These are phyloP conservation scores for Pythium sp. DNA, from an alignment of 352 stramenopile genomes.

Conservation along the genomic window DNA sequence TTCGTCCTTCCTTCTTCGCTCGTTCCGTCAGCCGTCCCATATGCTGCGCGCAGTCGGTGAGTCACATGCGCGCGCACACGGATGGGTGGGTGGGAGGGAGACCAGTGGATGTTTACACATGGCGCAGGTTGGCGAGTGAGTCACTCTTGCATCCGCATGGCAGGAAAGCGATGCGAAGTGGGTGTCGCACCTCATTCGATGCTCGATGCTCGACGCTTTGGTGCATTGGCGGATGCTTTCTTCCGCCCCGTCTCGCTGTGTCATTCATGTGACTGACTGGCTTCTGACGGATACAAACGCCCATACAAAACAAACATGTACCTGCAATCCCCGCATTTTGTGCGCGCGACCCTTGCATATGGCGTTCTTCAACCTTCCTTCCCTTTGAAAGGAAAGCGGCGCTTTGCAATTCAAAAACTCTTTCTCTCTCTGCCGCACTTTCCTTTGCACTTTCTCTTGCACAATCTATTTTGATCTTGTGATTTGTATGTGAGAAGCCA, in stretches of 20 bases:
- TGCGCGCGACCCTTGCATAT: background rate
- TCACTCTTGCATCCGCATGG: background rate
- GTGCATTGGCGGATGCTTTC: background rate
- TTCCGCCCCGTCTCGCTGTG: background rate
- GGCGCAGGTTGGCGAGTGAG: background rate
- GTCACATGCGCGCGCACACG: too few relatives aligned
- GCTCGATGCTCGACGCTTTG: background rate
- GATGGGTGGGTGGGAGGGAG: background rate
- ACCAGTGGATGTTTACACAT: background rate
- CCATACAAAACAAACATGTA: background rate
- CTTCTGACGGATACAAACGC: background rate
- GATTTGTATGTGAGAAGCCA: background rate
- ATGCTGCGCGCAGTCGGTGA: background rate
- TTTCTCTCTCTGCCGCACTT: constrained; percentile 1
- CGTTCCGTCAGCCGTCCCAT: background rate
- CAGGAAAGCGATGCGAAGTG: background rate
- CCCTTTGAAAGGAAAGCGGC: background rate
- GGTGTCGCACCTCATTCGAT: background rate
- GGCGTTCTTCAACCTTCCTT: constrained; percentile 12
- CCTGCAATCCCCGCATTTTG: background rate
- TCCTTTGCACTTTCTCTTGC: background rate
- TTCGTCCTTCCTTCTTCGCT: background rate
- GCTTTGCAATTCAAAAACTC: background rate
- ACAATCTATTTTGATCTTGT: background rate
- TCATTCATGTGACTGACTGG: background rate